phyloP scores from a whole-genome alignment of 139 green algal species.

The Volvox reticuliferus region DNA sequence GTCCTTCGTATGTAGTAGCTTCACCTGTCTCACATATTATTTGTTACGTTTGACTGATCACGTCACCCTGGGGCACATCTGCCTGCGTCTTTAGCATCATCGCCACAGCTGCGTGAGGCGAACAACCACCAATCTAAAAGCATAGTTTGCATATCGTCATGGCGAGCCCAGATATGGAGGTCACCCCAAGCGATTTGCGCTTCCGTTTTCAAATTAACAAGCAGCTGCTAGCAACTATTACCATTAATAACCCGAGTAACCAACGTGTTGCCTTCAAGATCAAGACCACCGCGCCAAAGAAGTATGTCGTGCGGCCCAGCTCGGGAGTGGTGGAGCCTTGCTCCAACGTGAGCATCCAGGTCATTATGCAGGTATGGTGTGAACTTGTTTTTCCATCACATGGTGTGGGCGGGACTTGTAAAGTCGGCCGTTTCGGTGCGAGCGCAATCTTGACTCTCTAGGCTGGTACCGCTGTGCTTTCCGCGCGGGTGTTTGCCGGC shows the following conservation, averaged over 20 bases:
- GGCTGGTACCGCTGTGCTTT: not conserved
- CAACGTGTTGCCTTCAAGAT: constrained; percentile 71
- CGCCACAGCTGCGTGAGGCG: not conserved
- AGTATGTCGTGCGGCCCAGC: constrained; percentile 76
- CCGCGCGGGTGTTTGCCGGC: not conserved
- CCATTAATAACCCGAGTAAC: constrained; percentile 57
- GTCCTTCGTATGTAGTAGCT: no score
- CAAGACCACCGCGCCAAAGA: constrained; percentile 69
- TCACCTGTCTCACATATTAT: no score
- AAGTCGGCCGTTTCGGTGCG: no score
- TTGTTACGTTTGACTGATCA: no score
- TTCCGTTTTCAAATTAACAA: constrained; percentile 65
- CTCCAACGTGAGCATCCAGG: constrained; percentile 63
- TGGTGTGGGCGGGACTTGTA: no score
- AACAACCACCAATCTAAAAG: not conserved
- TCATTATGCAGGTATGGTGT: constrained; percentile 61
- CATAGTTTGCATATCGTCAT: not conserved
- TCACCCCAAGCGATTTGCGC: constrained; percentile 37
- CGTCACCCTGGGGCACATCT: no score
- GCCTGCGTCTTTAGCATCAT: not conserved
- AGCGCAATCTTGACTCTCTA: no score
- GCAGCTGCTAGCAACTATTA: constrained; percentile 69
- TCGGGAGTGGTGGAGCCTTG: constrained; percentile 62
- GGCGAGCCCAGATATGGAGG: constrained; percentile 12
- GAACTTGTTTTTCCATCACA: no score